A percentile compares a stretch with the other conserved stretches of the same genome.
phyloP scores from a whole-genome alignment of 352 stramenopile genomes.

The Discostella stelligera region DNA sequence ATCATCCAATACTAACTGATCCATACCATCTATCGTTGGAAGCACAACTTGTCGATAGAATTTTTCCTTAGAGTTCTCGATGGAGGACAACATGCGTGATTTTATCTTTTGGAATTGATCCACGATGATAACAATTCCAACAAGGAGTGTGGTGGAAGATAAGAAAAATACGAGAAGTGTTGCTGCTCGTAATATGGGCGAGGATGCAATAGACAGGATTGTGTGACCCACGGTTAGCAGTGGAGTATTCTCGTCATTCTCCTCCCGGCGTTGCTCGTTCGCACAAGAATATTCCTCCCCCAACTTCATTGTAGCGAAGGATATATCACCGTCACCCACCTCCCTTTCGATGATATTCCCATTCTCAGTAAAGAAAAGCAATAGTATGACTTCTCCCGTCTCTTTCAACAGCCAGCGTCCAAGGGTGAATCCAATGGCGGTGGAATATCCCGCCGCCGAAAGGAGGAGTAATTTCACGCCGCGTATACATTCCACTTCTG shows the following conservation, averaged over 20 bases:
- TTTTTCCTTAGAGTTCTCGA: background rate
- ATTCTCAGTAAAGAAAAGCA: constrained; percentile 1
- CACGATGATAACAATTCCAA: constrained; percentile 7
- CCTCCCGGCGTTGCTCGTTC: too few species aligned
- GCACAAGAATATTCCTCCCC: too few species aligned
- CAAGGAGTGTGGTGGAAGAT: constrained; percentile 22
- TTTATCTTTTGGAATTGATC: background rate
- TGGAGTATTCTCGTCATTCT: background rate
- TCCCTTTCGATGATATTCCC: background rate
- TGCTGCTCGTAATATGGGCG: constrained; percentile 13
- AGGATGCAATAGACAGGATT: constrained; percentile 19
- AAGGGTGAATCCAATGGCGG: constrained; percentile 4
- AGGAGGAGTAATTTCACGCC: constrained; percentile 8
- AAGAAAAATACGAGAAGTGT: constrained; percentile 18
- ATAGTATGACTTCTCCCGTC: constrained; percentile 18
- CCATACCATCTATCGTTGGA: constrained; percentile 12
- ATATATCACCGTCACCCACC: too few species aligned
- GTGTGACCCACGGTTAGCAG: background rate
- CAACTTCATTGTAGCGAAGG: too few species aligned
- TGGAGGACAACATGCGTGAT: background rate
- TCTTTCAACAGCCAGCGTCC: constrained; percentile 20
- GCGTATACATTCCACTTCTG: background rate
- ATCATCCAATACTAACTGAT: constrained; percentile 31
- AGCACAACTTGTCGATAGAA: background rate
- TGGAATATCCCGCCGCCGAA: constrained; percentile 10